Evolutionary conservation across 371 early-diverging fungal species (phyloP).

Genomic region (Actinomortierella wolfii): DNA sequence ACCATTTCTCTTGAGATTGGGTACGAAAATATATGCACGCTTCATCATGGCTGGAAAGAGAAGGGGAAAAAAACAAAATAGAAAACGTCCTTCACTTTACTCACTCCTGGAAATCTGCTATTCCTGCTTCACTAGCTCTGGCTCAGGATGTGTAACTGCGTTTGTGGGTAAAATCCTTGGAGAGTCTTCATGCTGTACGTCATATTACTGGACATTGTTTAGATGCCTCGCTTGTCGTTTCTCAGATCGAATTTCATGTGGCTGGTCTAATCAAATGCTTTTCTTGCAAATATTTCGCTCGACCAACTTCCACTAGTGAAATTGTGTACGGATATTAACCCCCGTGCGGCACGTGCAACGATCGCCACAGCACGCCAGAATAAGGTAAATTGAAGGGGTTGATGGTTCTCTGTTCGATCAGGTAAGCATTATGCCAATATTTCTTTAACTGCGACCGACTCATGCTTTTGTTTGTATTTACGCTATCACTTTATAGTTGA

Average conservation of each 20-base stretch:
- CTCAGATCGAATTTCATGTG: not conserved
- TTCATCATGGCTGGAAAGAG: too few species aligned
- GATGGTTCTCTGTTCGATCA: not conserved
- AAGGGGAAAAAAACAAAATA: too few species aligned
- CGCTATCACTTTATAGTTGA: slow-evolving; percentile 31
- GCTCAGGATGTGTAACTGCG: slow-evolving; percentile 86
- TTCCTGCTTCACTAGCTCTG: slow-evolving; percentile 60
- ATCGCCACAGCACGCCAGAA: slow-evolving; percentile 65
- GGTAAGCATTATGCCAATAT: slow-evolving; percentile 1
- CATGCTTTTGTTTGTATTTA: slow-evolving; percentile 12
- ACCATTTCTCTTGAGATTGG: slow-evolving; percentile 86
- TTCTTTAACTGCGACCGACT: too few species aligned
- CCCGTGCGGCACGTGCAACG: slow-evolving; percentile 71
- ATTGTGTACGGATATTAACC: slow-evolving; percentile 87
- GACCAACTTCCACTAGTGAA: slow-evolving; percentile 42
- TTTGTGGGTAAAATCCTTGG: slow-evolving; percentile 71
- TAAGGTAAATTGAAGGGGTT: slow-evolving; percentile 26
- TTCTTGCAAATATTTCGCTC: not conserved
- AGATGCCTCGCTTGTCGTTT: not conserved
- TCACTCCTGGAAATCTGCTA: too few species aligned
- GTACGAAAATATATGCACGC: slow-evolving; percentile 40
- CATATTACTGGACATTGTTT: not conserved
- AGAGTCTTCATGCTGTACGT: slow-evolving; percentile 46
- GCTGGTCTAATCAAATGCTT: not conserved
- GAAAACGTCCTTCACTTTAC: not conserved